Evolutionary conservation across 225 moss, liverwort and hornwort species (phyloP), one percentile per base, ranked within the genome.

Genomic region (Climacium dendroides): DNA sequence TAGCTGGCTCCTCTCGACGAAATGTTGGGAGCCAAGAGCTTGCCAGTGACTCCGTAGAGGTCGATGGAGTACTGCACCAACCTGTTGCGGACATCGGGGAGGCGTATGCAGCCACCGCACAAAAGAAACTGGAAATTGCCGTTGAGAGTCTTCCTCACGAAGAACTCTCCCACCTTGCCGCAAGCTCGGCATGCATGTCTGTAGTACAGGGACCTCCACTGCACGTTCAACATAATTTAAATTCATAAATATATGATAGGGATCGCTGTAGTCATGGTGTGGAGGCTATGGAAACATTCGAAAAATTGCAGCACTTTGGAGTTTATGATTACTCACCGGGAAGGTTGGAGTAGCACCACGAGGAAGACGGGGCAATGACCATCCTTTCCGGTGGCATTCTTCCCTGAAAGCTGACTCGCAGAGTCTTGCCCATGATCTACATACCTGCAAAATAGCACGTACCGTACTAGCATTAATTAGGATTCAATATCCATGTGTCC

Each of bases 121-220:
- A 94, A 50, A 45, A 94, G 92, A 82, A 94, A 94, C 82, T 93
- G 94, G 18, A 93, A 90, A 73, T 93, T 94, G 74, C 94, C 91
- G 28, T 94, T 93, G 64, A 94, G 89, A 57, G 90, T 91, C 76
- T 93, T 91, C 59, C 93, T 90, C 79, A 94, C 94, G 45, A 93
- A 94, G 59, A 94, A 94, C 74, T 94, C 93, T 37, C 94, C 94
- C 82, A 94, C 90, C 82, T 90, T 90, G 81, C 94, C 93, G 58
- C 94, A 94, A 22, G 90, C 93, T 35, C 91, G 91, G 84, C 94
- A 94, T 34, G 93, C 94, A 19, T 94, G 94, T 77, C 94, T 86
- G 86, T 90, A 90, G 86, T 94, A 94, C 47, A 94, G 80, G 41
- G 94, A 93, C 89, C 94, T 92, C 94, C 94, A 94, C 94, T 94